Conservation (phyloP, 306 rosid genomes). For the Ormosia emarginata region DNA sequence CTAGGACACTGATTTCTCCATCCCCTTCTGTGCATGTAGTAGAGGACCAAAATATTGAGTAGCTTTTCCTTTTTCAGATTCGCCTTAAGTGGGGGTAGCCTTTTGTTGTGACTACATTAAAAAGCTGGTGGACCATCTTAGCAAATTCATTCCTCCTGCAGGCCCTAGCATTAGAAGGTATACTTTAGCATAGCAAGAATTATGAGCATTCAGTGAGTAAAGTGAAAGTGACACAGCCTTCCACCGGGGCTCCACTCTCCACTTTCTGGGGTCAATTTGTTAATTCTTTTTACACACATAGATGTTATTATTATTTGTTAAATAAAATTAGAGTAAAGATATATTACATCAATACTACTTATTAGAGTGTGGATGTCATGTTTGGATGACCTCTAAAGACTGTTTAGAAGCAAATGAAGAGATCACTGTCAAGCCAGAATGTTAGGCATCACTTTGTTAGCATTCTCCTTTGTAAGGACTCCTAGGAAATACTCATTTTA, state of each 20-base stretch:
- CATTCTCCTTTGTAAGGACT: too few species aligned
- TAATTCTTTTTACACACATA: background rate
- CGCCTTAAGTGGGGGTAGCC: background rate
- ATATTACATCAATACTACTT: background rate
- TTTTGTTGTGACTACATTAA: conserved; percentile 20
- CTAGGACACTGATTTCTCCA: background rate
- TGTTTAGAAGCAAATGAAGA: too few species aligned
- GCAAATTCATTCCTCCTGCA: conserved; percentile 14
- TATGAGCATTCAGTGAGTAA: background rate
- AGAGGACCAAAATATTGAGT: conserved; percentile 2
- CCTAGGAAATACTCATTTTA: too few species aligned
- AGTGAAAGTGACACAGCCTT: background rate
- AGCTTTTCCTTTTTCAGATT: conserved; percentile 26
- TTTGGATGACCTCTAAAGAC: background rate
- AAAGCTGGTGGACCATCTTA: conserved; percentile 30
- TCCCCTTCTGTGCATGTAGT: background rate
- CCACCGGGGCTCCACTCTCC: background rate
- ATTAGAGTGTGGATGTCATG: background rate
- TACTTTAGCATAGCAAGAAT: background rate
- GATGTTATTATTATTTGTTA: background rate
- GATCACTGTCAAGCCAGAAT: too few species aligned
- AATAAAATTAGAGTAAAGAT: background rate
- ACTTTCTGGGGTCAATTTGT: background rate
- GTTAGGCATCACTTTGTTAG: too few species aligned
- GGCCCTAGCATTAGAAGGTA: background rate